phyloP scores from a whole-genome alignment of 495 filamentous ascomycete genomes.

The Coniosporium apollinis region DNA sequence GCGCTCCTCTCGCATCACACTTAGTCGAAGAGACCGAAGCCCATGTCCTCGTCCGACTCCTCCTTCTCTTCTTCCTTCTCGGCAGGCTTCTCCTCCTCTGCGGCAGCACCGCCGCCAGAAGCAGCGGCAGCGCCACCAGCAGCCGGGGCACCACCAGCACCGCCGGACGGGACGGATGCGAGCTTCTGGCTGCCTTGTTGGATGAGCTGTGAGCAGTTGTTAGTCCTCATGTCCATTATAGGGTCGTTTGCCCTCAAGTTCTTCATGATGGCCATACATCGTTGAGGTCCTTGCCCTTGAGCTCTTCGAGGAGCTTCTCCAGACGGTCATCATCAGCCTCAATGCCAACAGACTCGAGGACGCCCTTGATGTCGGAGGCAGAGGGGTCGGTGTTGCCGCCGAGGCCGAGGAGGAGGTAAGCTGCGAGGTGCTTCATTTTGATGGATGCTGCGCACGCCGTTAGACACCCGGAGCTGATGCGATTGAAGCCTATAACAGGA shows the following conservation, averaged over 20 bases:
- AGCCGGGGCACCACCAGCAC: constrained; percentile 48
- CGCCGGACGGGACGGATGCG: constrained; percentile 91
- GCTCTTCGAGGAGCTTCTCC: constrained; percentile 69
- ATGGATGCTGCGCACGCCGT: constrained; percentile 12
- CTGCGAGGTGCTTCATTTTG: constrained; percentile 99
- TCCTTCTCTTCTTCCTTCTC: constrained; percentile 49
- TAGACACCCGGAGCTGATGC: constrained; percentile 4
- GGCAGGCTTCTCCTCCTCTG: constrained; percentile 35
- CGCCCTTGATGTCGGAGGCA: constrained; percentile 70
- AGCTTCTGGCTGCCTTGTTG: constrained; percentile 81
- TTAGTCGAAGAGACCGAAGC: constrained; percentile 99
- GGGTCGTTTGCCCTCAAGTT: not conserved
- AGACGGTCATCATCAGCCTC: constrained; percentile 85
- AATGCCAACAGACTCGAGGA: constrained; percentile 88
- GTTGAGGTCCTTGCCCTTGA: constrained; percentile 94
- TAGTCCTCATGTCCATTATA: not conserved
- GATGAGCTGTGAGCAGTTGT: constrained; percentile 51
- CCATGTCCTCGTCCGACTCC: constrained; percentile 99
- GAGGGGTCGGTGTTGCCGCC: constrained; percentile 85
- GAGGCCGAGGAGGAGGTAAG: constrained; percentile 91
- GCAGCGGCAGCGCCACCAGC: constrained; percentile 46
- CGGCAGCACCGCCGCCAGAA: constrained; percentile 50
- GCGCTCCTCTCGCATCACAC: not conserved
- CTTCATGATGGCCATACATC: constrained; percentile 43
- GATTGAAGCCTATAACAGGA: not conserved